Evolutionary conservation across 1,284 basidiomycete species (phyloP).

Genomic region (Leccinum proliferum): DNA sequence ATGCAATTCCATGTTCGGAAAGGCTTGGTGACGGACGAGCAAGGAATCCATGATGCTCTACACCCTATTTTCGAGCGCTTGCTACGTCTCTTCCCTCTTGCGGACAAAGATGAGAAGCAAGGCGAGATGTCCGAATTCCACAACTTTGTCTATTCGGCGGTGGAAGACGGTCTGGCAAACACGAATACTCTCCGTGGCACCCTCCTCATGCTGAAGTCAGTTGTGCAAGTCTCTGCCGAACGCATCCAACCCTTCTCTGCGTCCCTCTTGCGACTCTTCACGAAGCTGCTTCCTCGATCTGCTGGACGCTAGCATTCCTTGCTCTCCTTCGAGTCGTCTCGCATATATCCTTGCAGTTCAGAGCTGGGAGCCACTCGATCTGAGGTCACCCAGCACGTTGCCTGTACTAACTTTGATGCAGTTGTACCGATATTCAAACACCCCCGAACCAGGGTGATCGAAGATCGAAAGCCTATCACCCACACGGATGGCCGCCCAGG

Average conservation of each 20-base stretch:
- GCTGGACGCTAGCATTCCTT: too few relatives aligned
- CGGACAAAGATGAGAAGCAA: slow-evolving; percentile 75
- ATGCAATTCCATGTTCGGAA: slow-evolving; percentile 90
- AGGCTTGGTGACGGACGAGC: slow-evolving; percentile 77
- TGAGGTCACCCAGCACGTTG: slow-evolving; percentile 15
- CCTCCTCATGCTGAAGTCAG: slow-evolving; percentile 84
- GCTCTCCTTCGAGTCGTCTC: too few relatives aligned
- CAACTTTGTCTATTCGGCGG: slow-evolving; percentile 67
- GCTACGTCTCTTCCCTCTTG: slow-evolving; percentile 77
- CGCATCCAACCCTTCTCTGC: slow-evolving; percentile 80
- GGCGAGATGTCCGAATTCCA: slow-evolving; percentile 76
- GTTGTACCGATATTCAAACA: background rate
- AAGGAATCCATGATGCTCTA: slow-evolving; percentile 71
- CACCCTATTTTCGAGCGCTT: slow-evolving; percentile 86
- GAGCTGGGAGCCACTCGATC: too few relatives aligned
- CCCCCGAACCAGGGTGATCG: background rate
- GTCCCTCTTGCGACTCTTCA: slow-evolving; percentile 80
- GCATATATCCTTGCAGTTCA: too few relatives aligned
- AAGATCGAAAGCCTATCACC: background rate
- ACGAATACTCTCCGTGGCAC: slow-evolving; percentile 73
- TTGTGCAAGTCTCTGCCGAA: slow-evolving; percentile 81
- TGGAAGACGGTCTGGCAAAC: slow-evolving; percentile 80
- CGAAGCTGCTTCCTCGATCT: slow-evolving; percentile 45
- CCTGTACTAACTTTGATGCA: background rate
- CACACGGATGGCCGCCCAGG: background rate